Evolutionary conservation across 805 yeast genomes (phyloP).

Genomic region (Saccharomycopsis synnaedendra): DNA sequence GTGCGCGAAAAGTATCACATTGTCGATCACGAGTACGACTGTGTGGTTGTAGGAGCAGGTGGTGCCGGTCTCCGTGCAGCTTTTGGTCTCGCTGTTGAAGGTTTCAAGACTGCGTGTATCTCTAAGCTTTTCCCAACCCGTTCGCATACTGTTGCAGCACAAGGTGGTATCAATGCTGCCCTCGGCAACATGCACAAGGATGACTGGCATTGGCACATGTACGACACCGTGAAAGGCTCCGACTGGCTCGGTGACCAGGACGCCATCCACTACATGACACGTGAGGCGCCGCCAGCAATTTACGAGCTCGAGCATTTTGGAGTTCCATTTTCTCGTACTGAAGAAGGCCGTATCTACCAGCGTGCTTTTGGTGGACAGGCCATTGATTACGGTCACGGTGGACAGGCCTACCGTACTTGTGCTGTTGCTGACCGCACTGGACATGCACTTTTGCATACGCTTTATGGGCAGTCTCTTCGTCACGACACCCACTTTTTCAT

Average conservation of each 20-base stretch:
- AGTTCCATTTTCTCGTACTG: constrained; percentile 95
- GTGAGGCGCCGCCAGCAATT: constrained; percentile 93
- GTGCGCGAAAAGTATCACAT: constrained; percentile 72
- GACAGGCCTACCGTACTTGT: constrained; percentile 98
- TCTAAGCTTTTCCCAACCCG: constrained; percentile 96
- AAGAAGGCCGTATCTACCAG: constrained; percentile 93
- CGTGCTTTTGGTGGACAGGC: constrained; percentile 99
- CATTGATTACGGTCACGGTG: constrained; percentile 92
- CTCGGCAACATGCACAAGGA: constrained; percentile 97
- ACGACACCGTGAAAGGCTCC: constrained; percentile 97
- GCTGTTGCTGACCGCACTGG: constrained; percentile 99
- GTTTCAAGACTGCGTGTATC: constrained; percentile 94
- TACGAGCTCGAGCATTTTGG: constrained; percentile 97
- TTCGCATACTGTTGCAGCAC: constrained; percentile 98
- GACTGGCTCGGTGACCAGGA: constrained; percentile 99
- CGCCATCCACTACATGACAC: constrained; percentile 97
- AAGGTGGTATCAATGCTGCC: constrained; percentile 99
- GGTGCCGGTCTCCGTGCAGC: constrained; percentile 99
- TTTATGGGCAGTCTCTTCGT: constrained; percentile 92
- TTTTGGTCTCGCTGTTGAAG: constrained; percentile 93
- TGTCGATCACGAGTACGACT: constrained; percentile 95
- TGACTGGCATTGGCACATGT: constrained; percentile 99
- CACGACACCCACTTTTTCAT: constrained; percentile 97
- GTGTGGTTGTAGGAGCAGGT: constrained; percentile 97
- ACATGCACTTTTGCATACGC: constrained; percentile 89